phyloP scores from a whole-genome alignment of 306 rosid species.

The Quercus alba region DNA sequence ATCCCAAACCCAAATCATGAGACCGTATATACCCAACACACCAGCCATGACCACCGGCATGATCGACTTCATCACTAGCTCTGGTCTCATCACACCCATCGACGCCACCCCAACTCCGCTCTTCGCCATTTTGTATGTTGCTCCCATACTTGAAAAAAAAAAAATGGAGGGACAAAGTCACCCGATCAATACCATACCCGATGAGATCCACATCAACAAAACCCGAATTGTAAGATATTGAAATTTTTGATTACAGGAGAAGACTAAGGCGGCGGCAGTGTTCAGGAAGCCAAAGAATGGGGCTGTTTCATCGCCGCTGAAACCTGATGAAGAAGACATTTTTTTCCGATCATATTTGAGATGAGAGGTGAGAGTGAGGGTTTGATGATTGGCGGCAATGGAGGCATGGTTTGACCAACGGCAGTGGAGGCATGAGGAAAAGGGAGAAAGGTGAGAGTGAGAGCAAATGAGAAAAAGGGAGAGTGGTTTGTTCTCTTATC shows the following conservation, averaged over 20 bases:
- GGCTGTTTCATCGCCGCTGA: slow-evolving; percentile 67
- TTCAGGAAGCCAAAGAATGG: slow-evolving; percentile 61
- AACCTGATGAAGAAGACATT: slow-evolving; percentile 24
- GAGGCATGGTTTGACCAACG: no score
- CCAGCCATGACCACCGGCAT: slow-evolving; percentile 64
- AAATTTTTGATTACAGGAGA: slow-evolving; percentile 35
- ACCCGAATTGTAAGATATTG: background rate
- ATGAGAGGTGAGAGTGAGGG: background rate
- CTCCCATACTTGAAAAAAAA: slow-evolving; percentile 49
- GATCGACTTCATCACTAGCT: slow-evolving; percentile 63
- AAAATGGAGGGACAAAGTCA: background rate
- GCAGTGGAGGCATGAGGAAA: no score
- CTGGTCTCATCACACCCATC: slow-evolving; percentile 68
- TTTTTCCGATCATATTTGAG: background rate
- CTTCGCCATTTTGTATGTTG: slow-evolving; percentile 55
- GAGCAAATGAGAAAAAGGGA: no score
- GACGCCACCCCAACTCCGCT: slow-evolving; percentile 62
- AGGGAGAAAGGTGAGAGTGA: no score
- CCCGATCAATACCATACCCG: background rate
- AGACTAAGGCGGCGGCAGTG: slow-evolving; percentile 58
- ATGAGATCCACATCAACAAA: background rate
- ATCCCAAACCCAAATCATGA: slow-evolving; percentile 3
- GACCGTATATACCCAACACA: slow-evolving; percentile 57
- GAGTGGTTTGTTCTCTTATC: background rate
- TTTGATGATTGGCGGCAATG: no score